phyloP scores from a whole-genome alignment of 768 basidiomycete genomes.

The Pisolithus orientalis region DNA sequence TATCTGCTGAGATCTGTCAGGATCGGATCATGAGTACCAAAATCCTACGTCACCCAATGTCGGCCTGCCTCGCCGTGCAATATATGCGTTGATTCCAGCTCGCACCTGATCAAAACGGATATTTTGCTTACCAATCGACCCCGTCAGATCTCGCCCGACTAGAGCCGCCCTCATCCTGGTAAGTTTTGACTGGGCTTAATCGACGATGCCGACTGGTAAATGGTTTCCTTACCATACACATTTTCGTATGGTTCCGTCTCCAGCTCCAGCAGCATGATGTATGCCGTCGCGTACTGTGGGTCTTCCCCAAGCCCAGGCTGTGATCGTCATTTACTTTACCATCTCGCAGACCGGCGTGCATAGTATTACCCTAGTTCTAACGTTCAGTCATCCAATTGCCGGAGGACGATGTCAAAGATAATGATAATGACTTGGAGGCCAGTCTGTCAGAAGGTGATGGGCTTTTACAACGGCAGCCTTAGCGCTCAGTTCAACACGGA shows the following conservation, averaged over 20 bases:
- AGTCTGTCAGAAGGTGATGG: constrained; percentile 12
- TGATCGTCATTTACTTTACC: constrained; percentile 2
- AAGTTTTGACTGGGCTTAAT: too few relatives aligned
- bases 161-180: too few relatives aligned
- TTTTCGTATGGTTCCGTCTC: constrained; percentile 43
- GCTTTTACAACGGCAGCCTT: constrained; percentile 2
- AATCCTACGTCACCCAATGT: too few relatives aligned
- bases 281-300: constrained; percentile 59
- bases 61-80: too few relatives aligned
- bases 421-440: constrained; percentile 12
- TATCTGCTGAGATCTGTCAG: too few relatives aligned
- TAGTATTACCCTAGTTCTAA: constrained; percentile 61
- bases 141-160: too few relatives aligned
- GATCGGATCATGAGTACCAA: too few relatives aligned
- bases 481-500: not conserved
- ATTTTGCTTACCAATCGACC: too few relatives aligned
- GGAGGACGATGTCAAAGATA: constrained; percentile 35
- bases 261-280: constrained; percentile 42
- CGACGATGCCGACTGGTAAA: constrained; percentile 8
- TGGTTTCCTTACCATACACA: constrained; percentile 44
- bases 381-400: constrained; percentile 43
- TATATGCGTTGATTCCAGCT: too few relatives aligned
- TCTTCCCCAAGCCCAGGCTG: constrained; percentile 3
- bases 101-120: too few relatives aligned
- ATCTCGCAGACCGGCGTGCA: constrained; percentile 52